Conservation (phyloP, 176 grass and related monocot genomes). For the Musa beccarii region DNA sequence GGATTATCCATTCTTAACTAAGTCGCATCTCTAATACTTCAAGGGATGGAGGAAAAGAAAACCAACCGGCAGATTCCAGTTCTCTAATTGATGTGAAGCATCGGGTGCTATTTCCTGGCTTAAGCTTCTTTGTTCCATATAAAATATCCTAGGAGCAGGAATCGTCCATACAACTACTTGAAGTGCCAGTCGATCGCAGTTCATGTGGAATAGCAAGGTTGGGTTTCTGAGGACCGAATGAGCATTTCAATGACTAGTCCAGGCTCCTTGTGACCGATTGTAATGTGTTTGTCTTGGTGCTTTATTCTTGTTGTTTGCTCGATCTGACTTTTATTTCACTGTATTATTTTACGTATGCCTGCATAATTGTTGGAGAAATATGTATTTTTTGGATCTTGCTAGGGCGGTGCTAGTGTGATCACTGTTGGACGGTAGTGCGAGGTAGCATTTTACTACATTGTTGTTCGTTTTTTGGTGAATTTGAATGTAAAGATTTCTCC, state of each 20-base stretch:
- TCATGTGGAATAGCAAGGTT: not conserved
- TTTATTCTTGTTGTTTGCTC: not conserved
- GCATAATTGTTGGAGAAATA: not conserved
- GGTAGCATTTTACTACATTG: not conserved
- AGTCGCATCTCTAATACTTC: conserved; percentile 7
- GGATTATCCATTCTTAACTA: not conserved
- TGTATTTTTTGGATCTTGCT: not conserved
- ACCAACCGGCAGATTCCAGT: conserved; percentile 1
- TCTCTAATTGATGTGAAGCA: not conserved
- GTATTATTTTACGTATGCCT: not conserved
- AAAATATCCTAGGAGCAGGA: not conserved
- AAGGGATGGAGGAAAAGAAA: conserved; percentile 54
- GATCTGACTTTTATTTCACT: not conserved
- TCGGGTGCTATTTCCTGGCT: not conserved
- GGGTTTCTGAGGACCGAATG: not conserved
- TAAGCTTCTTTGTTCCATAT: not conserved
- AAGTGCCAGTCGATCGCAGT: not conserved
- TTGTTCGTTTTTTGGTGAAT: not conserved
- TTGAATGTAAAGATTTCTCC: not conserved
- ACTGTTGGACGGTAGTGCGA: not conserved
- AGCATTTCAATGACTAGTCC: not conserved
- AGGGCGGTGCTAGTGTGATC: not conserved
- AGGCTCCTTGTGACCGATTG: not conserved
- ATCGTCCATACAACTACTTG: not conserved
- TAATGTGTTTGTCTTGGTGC: not conserved